A percentile compares a stretch with the other conserved stretches of the same genome.
Evolutionary conservation across 257 asterid species (phyloP).

Genomic region (Jacaranda copaia): DNA sequence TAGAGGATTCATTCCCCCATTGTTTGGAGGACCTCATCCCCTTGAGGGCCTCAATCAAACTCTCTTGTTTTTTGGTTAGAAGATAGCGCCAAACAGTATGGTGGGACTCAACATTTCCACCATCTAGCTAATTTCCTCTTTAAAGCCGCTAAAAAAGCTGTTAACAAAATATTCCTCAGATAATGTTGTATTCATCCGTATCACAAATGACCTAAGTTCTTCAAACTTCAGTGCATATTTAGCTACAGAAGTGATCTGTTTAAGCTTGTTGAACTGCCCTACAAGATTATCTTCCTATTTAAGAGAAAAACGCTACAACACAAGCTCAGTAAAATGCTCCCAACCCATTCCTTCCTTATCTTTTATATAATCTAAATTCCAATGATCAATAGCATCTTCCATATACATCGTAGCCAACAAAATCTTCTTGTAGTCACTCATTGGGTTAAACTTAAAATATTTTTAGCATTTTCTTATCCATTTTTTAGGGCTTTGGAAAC

Average conservation of each 20-base stretch:
- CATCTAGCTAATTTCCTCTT: not conserved
- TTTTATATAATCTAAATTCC: not conserved
- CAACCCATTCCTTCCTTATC: not conserved
- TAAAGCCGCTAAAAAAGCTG: not conserved
- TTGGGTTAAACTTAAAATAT: not conserved
- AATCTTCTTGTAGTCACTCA: not conserved
- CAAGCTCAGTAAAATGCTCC: not conserved
- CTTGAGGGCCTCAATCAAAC: not conserved
- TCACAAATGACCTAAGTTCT: not conserved
- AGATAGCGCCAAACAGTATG: not conserved
- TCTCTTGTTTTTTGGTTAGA: not conserved
- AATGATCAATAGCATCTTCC: not conserved
- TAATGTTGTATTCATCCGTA: not conserved
- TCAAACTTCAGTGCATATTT: not conserved
- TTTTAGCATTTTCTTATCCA: slow-evolving; percentile 2
- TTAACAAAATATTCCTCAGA: not conserved
- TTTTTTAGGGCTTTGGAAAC: not conserved
- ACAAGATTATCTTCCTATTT: not conserved
- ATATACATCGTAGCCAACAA: not conserved
- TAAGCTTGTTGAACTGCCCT: not conserved
- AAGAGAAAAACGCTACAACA: not conserved
- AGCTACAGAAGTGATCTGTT: not conserved
- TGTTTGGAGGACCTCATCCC: not conserved
- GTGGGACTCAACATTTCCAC: not conserved
- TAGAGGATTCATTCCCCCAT: not conserved